These are phyloP conservation scores for Tylopilus sp. DNA, from an alignment of 768 basidiomycete species.

Conservation along the genomic window DNA sequence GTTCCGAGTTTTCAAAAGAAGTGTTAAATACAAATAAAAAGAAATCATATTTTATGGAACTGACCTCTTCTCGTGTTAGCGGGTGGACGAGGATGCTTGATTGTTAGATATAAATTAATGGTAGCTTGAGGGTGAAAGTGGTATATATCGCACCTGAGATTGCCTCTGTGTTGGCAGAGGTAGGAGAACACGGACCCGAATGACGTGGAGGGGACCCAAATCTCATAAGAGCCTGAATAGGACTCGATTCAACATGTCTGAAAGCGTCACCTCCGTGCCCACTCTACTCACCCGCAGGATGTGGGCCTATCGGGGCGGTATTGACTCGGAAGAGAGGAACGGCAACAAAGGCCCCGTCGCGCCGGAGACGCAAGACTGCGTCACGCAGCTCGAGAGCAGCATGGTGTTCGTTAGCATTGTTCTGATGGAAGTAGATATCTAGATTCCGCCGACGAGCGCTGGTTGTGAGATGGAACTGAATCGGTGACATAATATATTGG, in stretches of 20 bases:
- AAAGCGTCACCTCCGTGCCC: not conserved
- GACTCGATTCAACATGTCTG: not conserved
- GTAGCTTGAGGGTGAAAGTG: no score
- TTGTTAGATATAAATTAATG: not conserved
- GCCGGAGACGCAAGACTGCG: constrained; percentile 63
- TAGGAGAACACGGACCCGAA: constrained; percentile 78
- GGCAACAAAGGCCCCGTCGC: constrained; percentile 76
- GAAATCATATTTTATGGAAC: constrained; percentile 16
- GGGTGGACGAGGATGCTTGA: constrained; percentile 73
- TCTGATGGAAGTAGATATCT: constrained; percentile 82
- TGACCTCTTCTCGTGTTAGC: constrained; percentile 64
- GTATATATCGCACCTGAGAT: constrained; percentile 50
- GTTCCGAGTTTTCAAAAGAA: not conserved
- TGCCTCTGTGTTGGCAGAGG: constrained; percentile 61
- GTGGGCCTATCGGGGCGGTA: constrained; percentile 64
- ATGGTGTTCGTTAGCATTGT: constrained; percentile 56
- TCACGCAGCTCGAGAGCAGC: constrained; percentile 68
- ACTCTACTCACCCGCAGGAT: constrained; percentile 60
- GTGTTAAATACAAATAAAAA: not conserved
- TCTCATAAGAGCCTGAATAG: constrained; percentile 67
- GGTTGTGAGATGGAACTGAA: not conserved
- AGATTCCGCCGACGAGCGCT: not conserved
- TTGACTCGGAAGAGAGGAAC: constrained; percentile 75
- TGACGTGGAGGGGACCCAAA: constrained; percentile 75
- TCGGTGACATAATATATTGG: not conserved